Evolutionary conservation across 1,139 yeast species (phyloP), one percentile per base, ranked within the genome.

Genomic region (Lodderomyces orthopsilosis): DNA sequence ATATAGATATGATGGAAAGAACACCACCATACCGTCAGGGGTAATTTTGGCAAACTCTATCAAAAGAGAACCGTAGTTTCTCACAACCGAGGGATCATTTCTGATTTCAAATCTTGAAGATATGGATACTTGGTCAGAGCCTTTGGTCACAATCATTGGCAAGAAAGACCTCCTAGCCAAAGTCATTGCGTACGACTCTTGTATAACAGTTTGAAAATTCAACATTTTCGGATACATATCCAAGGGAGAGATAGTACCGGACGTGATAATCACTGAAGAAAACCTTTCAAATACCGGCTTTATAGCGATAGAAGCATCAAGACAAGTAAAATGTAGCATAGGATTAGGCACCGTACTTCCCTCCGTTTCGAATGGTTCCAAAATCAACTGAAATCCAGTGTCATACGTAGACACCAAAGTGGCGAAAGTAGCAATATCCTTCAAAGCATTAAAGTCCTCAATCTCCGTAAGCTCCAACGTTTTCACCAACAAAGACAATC

Each of bases 161-260:
- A 94, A 74, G 61, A 93, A 93, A 0, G 98, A 87, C 50, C 96
- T 74, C 53, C 96, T 78, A 1, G 96, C 91, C 52, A 93, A 76
- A 0, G 98, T 89, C 98, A 93, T 93, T 2, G 97, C 81, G 60
- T 91, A 93, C 0, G 98, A 90, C 58, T 90, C 95, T 62, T 91
- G 97, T 38, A 94, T 77, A 4, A 91, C 96, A 0, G 98, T 93
- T 46, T 89, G 91, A 63, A 94, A 93, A 58, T 91, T 86, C 50
- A 93, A 73, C 98, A 93, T 93, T 56, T 89, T 84, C 5, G 99
- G 99, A 60, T 93, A 93, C 99, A 93, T 93, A 58, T 94, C 98
- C 62, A 93, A 77, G 1, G 99, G 99, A 0, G 98, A 93, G 38
- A 93, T 91, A 12, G 99, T 93, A 54, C 99, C 99, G 1, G 96